Conservation (phyloP, 768 basidiomycete genomes). For the Kwoniella botswanensis region DNA sequence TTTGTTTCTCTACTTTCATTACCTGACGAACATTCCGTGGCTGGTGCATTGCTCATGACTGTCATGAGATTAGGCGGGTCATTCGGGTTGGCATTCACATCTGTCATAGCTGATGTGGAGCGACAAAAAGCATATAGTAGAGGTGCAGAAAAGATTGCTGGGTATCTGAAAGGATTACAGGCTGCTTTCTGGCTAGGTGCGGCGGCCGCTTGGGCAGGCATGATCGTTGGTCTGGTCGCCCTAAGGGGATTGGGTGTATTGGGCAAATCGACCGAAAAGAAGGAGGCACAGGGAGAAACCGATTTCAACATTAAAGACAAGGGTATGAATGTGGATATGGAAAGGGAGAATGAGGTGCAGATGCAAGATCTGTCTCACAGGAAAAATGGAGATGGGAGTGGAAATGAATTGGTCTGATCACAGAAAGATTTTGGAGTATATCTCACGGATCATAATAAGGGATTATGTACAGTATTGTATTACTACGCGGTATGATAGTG, state of each 20-base stretch:
- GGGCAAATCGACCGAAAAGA: conserved; percentile 21
- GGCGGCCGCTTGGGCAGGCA: conserved; percentile 33
- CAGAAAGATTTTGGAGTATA: no score
- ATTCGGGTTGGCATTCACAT: conserved; percentile 48
- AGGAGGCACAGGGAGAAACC: not conserved
- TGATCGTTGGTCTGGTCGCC: conserved; percentile 34
- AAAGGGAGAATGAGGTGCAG: not conserved
- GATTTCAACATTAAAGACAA: not conserved
- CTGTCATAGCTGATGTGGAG: conserved; percentile 37
- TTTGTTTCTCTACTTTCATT: conserved; percentile 46
- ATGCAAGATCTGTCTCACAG: no score
- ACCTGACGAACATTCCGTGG: conserved; percentile 47
- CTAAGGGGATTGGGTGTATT: conserved; percentile 47
- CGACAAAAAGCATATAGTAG: conserved; percentile 18
- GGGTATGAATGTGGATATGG: no score
- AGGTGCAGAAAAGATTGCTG: conserved; percentile 20
- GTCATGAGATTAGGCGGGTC: conserved; percentile 49
- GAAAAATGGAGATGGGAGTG: no score
- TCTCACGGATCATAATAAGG: no score
- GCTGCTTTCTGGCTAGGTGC: conserved; percentile 53
- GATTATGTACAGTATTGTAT: no score
- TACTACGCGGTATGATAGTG: no score
- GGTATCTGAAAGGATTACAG: conserved; percentile 42
- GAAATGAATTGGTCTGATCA: no score
- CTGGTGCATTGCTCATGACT: conserved; percentile 51